Base-by-base conservation (phyloP, 1,284 basidiomycete species). In the Melampsora americana region DNA sequence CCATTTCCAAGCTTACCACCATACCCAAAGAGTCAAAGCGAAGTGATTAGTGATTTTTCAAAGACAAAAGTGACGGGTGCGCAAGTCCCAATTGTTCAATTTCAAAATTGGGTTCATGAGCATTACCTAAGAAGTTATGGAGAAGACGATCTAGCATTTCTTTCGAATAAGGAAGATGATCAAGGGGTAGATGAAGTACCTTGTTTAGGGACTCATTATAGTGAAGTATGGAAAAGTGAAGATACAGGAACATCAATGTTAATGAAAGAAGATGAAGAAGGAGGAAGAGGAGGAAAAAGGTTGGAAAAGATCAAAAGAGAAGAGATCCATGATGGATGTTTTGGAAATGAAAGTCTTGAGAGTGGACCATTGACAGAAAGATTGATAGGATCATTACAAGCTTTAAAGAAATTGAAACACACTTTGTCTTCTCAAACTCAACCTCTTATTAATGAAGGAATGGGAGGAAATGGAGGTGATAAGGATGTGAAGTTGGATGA, bases 221-320 rank as follows among this genome's bases (percentile, higher is more conserved):
- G 88, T 32, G 90, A 95, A 70, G 85, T 90, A 1, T 97, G 95
- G 94, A 92, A 93, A 78, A 92, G 95, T 79, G 90, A 93, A 81
- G 95, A 97, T 82, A 86, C 86, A 6, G 86, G 7, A 78, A 85
- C n/a, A 86, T 86, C 76, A 85, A 85, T 46, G 82, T 80, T 2
- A 79, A 35, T 77, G 77, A 68, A 69, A 66, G 23, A 71, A 53
- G 48, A 7, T 30, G 18, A 28, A 85, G 75, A 80, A 82, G 46
- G 87, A 85, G 2, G 82, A 85, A 44, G 86, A 87, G 5, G 88
- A 87, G 79, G 91, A 88, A 62, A 77, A 11, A 76, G 79, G n/a
- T 69, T 78, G 14, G 79, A 79, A 16, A 68, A 78, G 12, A 64
- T 78, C 28, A 89, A 90, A 90, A 81, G 89, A 88, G 18, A 90